These are phyloP conservation scores for Schizopora paradoxa DNA, from an alignment of 1,284 basidiomycete species.

Conservation along the genomic window DNA sequence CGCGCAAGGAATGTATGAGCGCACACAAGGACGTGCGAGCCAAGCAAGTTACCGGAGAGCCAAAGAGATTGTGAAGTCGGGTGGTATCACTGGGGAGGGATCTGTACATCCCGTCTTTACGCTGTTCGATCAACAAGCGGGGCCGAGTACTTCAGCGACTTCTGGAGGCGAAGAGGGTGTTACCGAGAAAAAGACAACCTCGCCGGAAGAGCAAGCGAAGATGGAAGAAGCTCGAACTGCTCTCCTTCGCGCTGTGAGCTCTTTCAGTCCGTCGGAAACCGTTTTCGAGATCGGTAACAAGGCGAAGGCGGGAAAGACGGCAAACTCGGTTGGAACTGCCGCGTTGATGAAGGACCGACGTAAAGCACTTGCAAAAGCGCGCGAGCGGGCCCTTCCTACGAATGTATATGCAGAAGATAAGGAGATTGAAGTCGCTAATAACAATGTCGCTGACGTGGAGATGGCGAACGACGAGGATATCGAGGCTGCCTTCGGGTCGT, in stretches of 20 bases:
- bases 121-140: slow-evolving; percentile 25
- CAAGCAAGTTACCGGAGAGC: slow-evolving; percentile 82
- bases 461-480: slow-evolving; percentile 78
- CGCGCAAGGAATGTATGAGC: slow-evolving; percentile 92
- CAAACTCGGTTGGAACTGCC: no score
- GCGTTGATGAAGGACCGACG: slow-evolving; percentile 87
- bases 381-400: slow-evolving; percentile 39
- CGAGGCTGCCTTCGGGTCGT: slow-evolving; percentile 71
- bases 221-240: slow-evolving; percentile 55
- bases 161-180: no score
- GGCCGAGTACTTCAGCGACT: no score
- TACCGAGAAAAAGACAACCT: slow-evolving; percentile 28
- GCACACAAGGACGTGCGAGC: slow-evolving; percentile 87
- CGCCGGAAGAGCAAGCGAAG: slow-evolving; percentile 31
- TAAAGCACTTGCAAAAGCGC: slow-evolving; percentile 68
- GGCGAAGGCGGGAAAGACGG: slow-evolving; percentile 57
- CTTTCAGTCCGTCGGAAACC: slow-evolving; percentile 86
- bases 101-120: slow-evolving; percentile 67
- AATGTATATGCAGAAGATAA: slow-evolving; percentile 32
- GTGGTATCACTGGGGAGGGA: slow-evolving; percentile 56
- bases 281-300: slow-evolving; percentile 86
- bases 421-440: slow-evolving; percentile 29
- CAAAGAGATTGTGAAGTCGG: slow-evolving; percentile 73
- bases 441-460: slow-evolving; percentile 38
- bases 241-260: slow-evolving; percentile 72